Evolutionary conservation across 192 early-diverging fungal genomes (phyloP).

Genomic region (Coemansia sp.): DNA sequence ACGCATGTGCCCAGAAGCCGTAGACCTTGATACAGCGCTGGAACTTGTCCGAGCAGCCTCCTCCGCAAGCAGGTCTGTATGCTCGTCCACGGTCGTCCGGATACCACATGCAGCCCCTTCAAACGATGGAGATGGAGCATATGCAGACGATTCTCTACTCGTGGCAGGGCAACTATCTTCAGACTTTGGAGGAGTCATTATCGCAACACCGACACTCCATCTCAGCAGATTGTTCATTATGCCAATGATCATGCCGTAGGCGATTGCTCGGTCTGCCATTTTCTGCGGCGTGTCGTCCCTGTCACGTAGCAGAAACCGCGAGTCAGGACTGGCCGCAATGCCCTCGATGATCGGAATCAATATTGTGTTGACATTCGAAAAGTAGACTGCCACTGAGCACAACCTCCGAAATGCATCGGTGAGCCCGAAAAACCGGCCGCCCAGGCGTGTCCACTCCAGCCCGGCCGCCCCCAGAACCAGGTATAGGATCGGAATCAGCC

Average conservation of each 20-base stretch:
- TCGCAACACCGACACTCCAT: conserved; percentile 70
- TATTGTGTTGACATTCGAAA: conserved; percentile 70
- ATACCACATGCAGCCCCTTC: neutral
- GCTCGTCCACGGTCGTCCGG: neutral
- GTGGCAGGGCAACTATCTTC: neutral
- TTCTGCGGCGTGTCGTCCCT: conserved; percentile 34
- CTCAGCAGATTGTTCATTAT: conserved; percentile 73
- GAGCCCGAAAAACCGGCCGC: conserved; percentile 33
- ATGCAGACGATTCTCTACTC: neutral
- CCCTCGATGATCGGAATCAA: conserved; percentile 66
- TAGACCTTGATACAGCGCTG: neutral
- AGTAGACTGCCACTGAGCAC: conserved; percentile 62
- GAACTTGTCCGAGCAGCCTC: neutral
- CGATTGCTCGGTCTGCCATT: conserved; percentile 60
- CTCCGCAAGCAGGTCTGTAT: neutral
- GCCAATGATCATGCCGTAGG: conserved; percentile 73
- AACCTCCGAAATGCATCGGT: conserved; percentile 60
- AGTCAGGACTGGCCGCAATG: conserved; percentile 43
- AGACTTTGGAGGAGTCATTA: conserved; percentile 43
- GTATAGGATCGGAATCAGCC: conserved; percentile 63
- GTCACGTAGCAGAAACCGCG: conserved; percentile 43
- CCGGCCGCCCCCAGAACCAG: conserved; percentile 29
- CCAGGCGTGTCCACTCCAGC: conserved; percentile 24
- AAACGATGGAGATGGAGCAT: neutral
- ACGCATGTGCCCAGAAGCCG: neutral